Evolutionary conservation across 2,329 filamentous ascomycete genomes (phyloP), one percentile per base, ranked within the genome.

Genomic region (Xylariomycetidae sp.): DNA sequence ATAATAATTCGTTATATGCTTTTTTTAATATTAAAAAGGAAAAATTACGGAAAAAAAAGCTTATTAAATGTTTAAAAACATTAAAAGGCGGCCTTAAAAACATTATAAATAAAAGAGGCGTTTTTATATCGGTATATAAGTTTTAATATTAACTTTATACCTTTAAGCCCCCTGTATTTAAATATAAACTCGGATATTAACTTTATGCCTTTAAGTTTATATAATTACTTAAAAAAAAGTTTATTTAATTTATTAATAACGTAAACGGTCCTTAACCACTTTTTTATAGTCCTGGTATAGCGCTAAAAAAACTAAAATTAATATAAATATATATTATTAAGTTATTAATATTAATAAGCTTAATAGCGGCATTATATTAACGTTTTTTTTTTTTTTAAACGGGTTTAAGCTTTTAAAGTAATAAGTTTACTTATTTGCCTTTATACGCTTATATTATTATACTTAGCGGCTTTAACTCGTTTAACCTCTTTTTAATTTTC

Each of bases 311-410:
- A 7, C 15, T 18, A 8, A 29, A 9, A 26, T 9, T 29, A 7
- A 16, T 29, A 29, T 29, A 17, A 16, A 29, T 29, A 6, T 29
- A 6, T n/a, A n/a, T n/a, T n/a, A n/a, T n/a, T n/a, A n/a, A n/a
- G 9, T 29, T 29, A 16, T 17, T 29, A 29, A 16, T 29, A 29
- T 10, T 6, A 8, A 18, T 18, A 16, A 16, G 7, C 14, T 26
- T 29, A 29, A 19, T 9, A 19, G 9, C 19, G 9, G 14, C 19
- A 10, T 18, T 9, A 29, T 7, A 16, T 17, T 16, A 23, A 8
- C 20, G 20, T 29, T 26, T 10, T 26, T 9, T 7, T n/a, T 14
- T 14, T 10, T 26, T 26, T 26, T 10, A 9, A 10, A 10, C 14
- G 14, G 14, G 10, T 9, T 9, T 9, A 26, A 26, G 12, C 8